Conservation (phyloP, 495 filamentous ascomycete genomes). For the Aspergillus sclerotioniger region DNA sequence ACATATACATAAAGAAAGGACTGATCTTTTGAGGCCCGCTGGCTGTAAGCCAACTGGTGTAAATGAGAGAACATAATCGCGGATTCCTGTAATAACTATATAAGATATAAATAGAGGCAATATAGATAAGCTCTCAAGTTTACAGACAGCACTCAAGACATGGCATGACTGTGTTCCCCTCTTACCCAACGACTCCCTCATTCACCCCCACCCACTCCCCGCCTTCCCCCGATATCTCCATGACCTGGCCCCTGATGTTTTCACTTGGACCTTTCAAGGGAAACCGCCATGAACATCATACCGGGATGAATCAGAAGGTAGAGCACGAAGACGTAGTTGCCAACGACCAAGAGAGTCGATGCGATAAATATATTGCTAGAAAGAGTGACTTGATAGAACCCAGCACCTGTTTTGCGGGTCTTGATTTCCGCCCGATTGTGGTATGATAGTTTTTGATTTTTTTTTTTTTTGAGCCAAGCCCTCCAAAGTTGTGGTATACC, state of each 20-base stretch:
- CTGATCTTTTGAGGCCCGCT: too few relatives aligned
- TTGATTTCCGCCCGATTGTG: neutral
- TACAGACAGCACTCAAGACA: neutral
- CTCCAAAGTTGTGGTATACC: neutral
- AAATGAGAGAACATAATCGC: too few relatives aligned
- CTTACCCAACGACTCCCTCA: neutral
- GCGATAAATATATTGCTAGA: neutral
- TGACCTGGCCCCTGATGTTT: neutral
- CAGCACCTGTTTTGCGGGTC: neutral
- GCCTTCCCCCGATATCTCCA: neutral
- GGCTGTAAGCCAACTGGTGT: too few relatives aligned
- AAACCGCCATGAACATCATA: neutral
- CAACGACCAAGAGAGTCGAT: neutral
- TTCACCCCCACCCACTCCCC: neutral
- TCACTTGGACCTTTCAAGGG: neutral
- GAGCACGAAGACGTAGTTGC: neutral
- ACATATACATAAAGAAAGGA: too few relatives aligned
- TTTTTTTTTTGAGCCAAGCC: neutral
- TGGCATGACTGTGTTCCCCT: conserved; percentile 1
- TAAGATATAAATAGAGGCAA: too few relatives aligned
- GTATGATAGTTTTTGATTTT: neutral
- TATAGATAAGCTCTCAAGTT: too few relatives aligned
- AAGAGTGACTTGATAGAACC: conserved; percentile 5
- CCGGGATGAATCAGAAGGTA: neutral
- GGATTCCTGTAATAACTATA: too few relatives aligned